phyloP scores from a whole-genome alignment of 2,329 filamentous ascomycete genomes.

The Penicillium sp. region DNA sequence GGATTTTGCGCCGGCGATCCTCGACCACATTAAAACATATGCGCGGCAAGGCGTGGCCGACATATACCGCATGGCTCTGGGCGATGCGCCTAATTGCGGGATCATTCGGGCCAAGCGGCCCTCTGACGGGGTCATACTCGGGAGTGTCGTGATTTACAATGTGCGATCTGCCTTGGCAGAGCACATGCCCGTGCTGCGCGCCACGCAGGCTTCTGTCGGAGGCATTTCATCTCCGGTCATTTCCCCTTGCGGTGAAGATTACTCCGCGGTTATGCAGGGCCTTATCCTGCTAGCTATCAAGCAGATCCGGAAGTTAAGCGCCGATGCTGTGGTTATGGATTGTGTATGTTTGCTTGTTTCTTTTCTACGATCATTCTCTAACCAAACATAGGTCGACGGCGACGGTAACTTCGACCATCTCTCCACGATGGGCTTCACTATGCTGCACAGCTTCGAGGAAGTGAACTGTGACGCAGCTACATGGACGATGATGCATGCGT shows the following conservation, averaged over 20 bases:
- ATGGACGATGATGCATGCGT: constrained; percentile 48
- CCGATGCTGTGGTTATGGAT: constrained; percentile 63
- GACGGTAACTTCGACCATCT: constrained; percentile 67
- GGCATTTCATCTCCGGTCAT: constrained; percentile 76
- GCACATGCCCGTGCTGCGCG: constrained; percentile 60
- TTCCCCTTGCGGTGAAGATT: constrained; percentile 57
- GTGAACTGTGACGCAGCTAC: constrained; percentile 60
- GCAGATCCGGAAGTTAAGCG: constrained; percentile 71
- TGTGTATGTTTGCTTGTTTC: constrained; percentile 53
- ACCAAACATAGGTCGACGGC: constrained; percentile 51
- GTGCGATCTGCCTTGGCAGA: constrained; percentile 59
- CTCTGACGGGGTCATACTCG: constrained; percentile 59
- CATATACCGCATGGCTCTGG: constrained; percentile 67
- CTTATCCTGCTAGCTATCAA: constrained; percentile 70
- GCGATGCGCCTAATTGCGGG: constrained; percentile 62
- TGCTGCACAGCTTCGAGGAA: constrained; percentile 73
- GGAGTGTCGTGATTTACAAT: constrained; percentile 71
- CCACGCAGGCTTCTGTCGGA: constrained; percentile 51
- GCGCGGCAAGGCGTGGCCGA: constrained; percentile 69
- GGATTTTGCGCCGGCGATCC: constrained; percentile 64
- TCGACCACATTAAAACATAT: constrained; percentile 64
- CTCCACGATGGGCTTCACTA: constrained; percentile 68
- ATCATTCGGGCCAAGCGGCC: constrained; percentile 72
- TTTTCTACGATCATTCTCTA: constrained; percentile 10
- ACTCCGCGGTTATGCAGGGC: constrained; percentile 66